Conservation (phyloP, 2,329 filamentous ascomycete genomes). For the Beauveria scarabaeidicola region DNA sequence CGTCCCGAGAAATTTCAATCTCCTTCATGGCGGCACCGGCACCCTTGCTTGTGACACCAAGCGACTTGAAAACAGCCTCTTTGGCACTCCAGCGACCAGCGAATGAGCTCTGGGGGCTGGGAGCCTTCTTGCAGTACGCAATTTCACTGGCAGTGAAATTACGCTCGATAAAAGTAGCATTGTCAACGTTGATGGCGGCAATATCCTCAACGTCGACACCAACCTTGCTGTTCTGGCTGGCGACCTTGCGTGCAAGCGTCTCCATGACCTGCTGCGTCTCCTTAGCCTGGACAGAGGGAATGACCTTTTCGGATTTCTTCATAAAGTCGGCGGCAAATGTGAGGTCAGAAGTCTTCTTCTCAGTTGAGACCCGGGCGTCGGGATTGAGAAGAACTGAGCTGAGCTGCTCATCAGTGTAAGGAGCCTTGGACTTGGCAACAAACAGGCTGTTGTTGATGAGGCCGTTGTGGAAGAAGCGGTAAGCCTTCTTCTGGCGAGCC, state of each 20-base stretch:
- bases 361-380: conserved; percentile 70
- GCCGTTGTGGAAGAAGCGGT: conserved; percentile 97
- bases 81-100: conserved; percentile 95
- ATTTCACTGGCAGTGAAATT: conserved; percentile 88
- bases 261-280: conserved; percentile 70
- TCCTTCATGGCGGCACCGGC: conserved; percentile 86
- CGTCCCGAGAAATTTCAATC: conserved; percentile 82
- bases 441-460: conserved; percentile 98
- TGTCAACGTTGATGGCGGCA: conserved; percentile 78
- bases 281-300: conserved; percentile 41
- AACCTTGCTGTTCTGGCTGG: conserved; percentile 59
- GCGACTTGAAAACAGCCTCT: conserved; percentile 96
- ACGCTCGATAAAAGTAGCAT: conserved; percentile 86
- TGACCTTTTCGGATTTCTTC: conserved; percentile 51
- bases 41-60: conserved; percentile 79
- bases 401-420: conserved; percentile 84
- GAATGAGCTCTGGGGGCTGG: conserved; percentile 81
- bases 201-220: conserved; percentile 94
- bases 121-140: conserved; percentile 72
- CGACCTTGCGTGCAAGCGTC: conserved; percentile 58
- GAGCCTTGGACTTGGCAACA: conserved; percentile 85
- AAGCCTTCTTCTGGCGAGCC: conserved; percentile 94
- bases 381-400: conserved; percentile 89
- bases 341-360: conserved; percentile 80
- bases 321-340: conserved; percentile 63